Evolutionary conservation across 1,284 basidiomycete species (phyloP), one percentile per base, ranked within the genome.

Genomic region (Puccinia polysora): DNA sequence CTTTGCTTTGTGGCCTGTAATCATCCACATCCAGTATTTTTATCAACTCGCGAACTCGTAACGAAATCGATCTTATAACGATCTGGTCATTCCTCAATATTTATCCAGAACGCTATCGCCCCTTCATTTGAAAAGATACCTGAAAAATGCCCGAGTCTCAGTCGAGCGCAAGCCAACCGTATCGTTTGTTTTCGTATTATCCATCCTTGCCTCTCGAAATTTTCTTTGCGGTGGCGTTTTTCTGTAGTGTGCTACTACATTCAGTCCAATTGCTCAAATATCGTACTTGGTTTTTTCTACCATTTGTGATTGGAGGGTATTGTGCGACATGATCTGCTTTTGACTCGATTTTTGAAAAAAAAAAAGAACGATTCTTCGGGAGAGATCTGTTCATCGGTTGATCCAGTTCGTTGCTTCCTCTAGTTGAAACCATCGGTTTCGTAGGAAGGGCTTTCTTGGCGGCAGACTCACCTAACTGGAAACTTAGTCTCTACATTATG

Each of bases 401-500:
- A 30, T 28, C n/a, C 36, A 8, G 10, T n/a, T 2, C n/a, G 20
- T 25, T 60, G n/a, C 23, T 20, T 52, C 49, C 40, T 43, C 40
- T 56, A 60, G 58, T 60, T 60, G 58, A 60, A 45, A 28, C n/a
- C 18, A 43, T 60, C 14, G 58, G 58, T 14, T 60, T 43, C 38
- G 40, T 60, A 10, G 38, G 4, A 1, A 43, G 40, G 40, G 58
- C 58, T 30, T 25, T 60, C 4, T 45, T 60, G 20, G 15, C 32
- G 1, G 15, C 34, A 20, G 18, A 45, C 2, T 14, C 20, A 2
- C 23, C 4, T 14, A 5, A 25, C 20, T 60, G 58, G 58, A 25
- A 60, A 43, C 6, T 43, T 6, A 38, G 20, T 2, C 38, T 45
- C 6, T 14, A 60, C 18, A 25, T 28, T 1, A 28, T n/a, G 12